Conservation (phyloP, 2,329 filamentous ascomycete species). For the Cladophialophora exuberans region DNA sequence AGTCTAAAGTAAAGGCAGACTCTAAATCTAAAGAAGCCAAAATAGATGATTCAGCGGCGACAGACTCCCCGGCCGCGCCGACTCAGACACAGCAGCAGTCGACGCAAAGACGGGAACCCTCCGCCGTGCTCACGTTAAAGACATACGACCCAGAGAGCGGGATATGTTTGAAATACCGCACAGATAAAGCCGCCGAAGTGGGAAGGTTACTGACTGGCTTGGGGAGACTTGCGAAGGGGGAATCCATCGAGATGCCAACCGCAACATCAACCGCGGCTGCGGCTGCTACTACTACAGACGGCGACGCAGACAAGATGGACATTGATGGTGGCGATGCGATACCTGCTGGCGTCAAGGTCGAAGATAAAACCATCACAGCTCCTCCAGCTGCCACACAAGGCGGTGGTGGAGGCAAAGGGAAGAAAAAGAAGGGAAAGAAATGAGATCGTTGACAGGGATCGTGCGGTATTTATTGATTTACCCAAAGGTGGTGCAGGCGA, state of each 20-base stretch:
- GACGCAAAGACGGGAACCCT: constrained; percentile 42
- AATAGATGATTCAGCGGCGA: constrained; percentile 33
- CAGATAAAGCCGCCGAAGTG: constrained; percentile 88
- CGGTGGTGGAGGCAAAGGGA: constrained; percentile 25
- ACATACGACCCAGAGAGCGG: constrained; percentile 85
- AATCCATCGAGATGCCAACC: constrained; percentile 56
- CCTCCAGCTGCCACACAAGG: constrained; percentile 20
- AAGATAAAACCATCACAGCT: constrained; percentile 21
- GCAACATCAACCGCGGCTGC: constrained; percentile 44
- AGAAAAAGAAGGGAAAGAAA: constrained; percentile 35
- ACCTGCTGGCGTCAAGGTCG: constrained; percentile 16
- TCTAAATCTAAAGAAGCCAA: constrained; percentile 27
- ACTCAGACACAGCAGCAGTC: constrained; percentile 33
- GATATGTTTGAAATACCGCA: constrained; percentile 85
- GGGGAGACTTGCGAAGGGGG: constrained; percentile 71
- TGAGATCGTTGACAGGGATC: constrained; percentile 8
- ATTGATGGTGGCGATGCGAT: constrained; percentile 19
- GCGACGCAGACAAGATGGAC: constrained; percentile 33
- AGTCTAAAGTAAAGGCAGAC: constrained; percentile 39
- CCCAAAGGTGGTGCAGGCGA: too few species aligned
- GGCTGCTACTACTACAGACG: constrained; percentile 27
- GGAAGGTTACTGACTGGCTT: constrained; percentile 77
- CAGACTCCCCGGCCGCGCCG: constrained; percentile 36
- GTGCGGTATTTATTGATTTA: too few species aligned
- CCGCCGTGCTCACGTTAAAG: constrained; percentile 79